Base-by-base conservation (phyloP, 202 grass and related monocot genomes). In the Elaeis oleifera region DNA sequence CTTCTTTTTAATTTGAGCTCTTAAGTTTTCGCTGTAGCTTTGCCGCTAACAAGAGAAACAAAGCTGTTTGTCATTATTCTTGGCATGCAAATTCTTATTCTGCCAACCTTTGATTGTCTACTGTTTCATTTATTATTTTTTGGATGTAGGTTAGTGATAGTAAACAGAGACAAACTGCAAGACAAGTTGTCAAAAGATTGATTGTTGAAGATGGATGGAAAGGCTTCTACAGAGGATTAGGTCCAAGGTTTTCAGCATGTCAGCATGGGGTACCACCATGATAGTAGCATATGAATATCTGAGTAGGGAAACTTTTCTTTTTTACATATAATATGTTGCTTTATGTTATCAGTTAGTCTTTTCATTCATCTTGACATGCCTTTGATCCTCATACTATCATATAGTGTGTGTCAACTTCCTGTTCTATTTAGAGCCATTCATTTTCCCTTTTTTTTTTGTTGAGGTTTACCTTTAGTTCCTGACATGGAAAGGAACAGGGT, bases 221-320 rank as follows among this genome's bases (percentile, higher is more conserved):
- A 75, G 94, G 88, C 61, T 81, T 99, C 23, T 99, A 99, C 70
- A 86, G 88, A 79, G 94, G 94, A 0, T 84, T 99, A 72, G 88
- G 88, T 57, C 94, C 94, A 71, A 85, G 94, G 18, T 86, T 99
- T 78, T 99, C 82, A 99, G 94, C 73, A 92, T 87, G 84, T 94
- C 94, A 61, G 94, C 88, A 53, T 99, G 88, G 85, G 94, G 85
- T 48, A 99, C 94, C 27, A 78, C 94, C 31, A 99, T 94, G 94
- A 94, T 99, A 53, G 88, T 99, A 73, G 80, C 88, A 83, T 99
- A 99, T 32, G 94, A 94, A 76, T 99, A 86, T 62, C 50, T 99
- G 65, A 99, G 94, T 90, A 90, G 51, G 79, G 22, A 21, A 22
- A 3, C 20, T 24, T 9, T 39, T 70, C 56, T 54, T 78, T 65